Conservation (phyloP, 768 basidiomycete genomes). For the Boletus edulis region DNA sequence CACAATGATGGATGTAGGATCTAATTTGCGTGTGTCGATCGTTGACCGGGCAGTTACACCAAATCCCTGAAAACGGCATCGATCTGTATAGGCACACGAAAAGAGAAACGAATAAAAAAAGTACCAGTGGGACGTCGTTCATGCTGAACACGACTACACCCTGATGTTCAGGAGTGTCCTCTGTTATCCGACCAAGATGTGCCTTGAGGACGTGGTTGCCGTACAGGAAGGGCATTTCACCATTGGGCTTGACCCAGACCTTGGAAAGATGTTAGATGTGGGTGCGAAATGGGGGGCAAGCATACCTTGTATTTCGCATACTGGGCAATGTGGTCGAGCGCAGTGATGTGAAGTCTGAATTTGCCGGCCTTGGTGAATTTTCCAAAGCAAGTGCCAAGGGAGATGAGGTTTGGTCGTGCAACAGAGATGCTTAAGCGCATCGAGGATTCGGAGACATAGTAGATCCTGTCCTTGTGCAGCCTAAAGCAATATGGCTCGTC, state of each 20-base stretch:
- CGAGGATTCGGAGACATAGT: constrained; percentile 92
- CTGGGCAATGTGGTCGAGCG: constrained; percentile 89
- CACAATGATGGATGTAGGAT: constrained; percentile 95
- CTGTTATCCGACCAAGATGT: constrained; percentile 97
- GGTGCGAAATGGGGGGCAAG: neutral
- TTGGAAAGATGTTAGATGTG: constrained; percentile 28
- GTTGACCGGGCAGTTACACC: constrained; percentile 97
- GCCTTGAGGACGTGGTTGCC: constrained; percentile 99
- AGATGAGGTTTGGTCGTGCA: constrained; percentile 88
- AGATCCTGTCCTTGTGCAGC: constrained; percentile 91
- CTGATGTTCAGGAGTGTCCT: constrained; percentile 98
- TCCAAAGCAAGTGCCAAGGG: constrained; percentile 94
- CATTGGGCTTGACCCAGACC: constrained; percentile 99
- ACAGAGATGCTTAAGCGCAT: constrained; percentile 93
- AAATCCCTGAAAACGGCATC: constrained; percentile 65
- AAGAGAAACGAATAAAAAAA: constrained; percentile 11
- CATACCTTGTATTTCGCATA: constrained; percentile 97
- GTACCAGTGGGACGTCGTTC: constrained; percentile 89
- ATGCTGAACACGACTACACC: constrained; percentile 97
- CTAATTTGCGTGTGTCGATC: constrained; percentile 92
- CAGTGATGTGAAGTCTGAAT: constrained; percentile 95
- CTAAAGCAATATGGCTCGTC: constrained; percentile 97
- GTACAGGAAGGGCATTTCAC: constrained; percentile 99
- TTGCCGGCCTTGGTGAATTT: constrained; percentile 97
- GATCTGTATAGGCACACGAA: constrained; percentile 2